These are phyloP conservation scores for Monilinia vaccinii-corymbosi DNA, from an alignment of 2,329 filamentous ascomycete species.

Conservation along the genomic window DNA sequence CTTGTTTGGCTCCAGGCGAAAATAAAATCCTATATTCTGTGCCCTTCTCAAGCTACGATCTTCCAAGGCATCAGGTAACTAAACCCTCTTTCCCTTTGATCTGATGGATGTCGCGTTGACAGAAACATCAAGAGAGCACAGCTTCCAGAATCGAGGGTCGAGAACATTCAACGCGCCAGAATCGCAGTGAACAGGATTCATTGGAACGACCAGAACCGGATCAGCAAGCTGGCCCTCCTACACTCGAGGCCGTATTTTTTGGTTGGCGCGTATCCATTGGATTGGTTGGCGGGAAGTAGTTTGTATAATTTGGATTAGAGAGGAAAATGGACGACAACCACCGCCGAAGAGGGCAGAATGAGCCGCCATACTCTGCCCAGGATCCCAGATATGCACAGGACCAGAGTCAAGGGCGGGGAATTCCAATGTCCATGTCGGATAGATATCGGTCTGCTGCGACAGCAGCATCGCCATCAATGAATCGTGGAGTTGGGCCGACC, in stretches of 20 bases:
- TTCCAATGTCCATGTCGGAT: slow-evolving; percentile 27
- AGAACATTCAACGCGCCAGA: slow-evolving; percentile 1
- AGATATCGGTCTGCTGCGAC: slow-evolving; percentile 42
- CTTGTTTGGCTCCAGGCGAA: background rate
- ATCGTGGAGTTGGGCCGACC: slow-evolving; percentile 38
- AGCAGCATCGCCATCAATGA: slow-evolving; percentile 36
- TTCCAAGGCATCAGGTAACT: background rate
- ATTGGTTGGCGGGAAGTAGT: slow-evolving; percentile 48
- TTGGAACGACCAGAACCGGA: slow-evolving; percentile 9
- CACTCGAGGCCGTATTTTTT: slow-evolving; percentile 54
- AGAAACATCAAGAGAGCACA: background rate
- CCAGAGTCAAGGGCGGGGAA: slow-evolving; percentile 23
- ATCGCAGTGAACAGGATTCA: background rate
- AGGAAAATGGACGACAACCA: slow-evolving; percentile 69
- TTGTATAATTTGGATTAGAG: slow-evolving; percentile 36
- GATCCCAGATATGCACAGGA: slow-evolving; percentile 40
- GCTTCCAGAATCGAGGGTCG: background rate
- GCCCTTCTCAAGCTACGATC: background rate
- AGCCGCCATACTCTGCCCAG: slow-evolving; percentile 54
- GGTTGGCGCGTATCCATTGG: slow-evolving; percentile 55
- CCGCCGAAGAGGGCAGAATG: slow-evolving; percentile 66
- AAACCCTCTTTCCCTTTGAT: background rate
- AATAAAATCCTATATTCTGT: slow-evolving; percentile 8
- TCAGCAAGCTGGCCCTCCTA: slow-evolving; percentile 54
- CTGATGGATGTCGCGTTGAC: background rate